A percentile compares a stretch with the other conserved stretches of the same genome.
Evolutionary conservation across 352 stramenopile genomes (phyloP).

Genomic region (Phytophthora uliginosa): DNA sequence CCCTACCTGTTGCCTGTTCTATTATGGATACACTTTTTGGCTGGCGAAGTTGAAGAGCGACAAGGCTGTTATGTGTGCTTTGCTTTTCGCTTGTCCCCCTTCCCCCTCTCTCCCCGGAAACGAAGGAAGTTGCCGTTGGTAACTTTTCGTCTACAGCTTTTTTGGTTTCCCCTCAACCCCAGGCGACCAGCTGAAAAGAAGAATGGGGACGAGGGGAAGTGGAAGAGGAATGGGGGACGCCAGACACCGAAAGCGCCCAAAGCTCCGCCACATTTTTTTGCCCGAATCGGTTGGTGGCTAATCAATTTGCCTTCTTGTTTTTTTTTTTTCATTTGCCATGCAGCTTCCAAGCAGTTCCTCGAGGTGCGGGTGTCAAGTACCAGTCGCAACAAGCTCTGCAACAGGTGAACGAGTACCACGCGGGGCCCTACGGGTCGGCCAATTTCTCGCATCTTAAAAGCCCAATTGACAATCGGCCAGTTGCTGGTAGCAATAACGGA

Average conservation of each 20-base stretch:
- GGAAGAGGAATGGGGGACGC: slow-evolving; percentile 39
- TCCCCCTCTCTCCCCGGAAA: slow-evolving; percentile 20
- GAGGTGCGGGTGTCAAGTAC: slow-evolving; percentile 31
- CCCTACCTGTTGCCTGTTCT: not conserved
- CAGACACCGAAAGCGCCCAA: not conserved
- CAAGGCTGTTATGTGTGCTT: not conserved
- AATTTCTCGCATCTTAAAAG: slow-evolving; percentile 46
- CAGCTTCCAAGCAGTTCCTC: slow-evolving; percentile 44
- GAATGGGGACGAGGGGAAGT: slow-evolving; percentile 16
- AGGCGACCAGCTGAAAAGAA: slow-evolving; percentile 32
- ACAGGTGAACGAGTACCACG: slow-evolving; percentile 48
- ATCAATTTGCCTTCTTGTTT: slow-evolving; percentile 21
- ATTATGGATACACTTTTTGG: slow-evolving; percentile 18
- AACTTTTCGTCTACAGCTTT: slow-evolving; percentile 27
- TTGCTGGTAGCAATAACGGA: slow-evolving; percentile 12
- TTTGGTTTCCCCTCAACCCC: slow-evolving; percentile 23
- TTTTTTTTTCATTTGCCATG: slow-evolving; percentile 1
- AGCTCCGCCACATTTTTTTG: slow-evolving; percentile 29
- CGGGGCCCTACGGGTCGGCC: slow-evolving; percentile 21
- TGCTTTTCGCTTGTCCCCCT: slow-evolving; percentile 9
- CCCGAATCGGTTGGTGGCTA: slow-evolving; percentile 21
- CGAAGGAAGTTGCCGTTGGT: not conserved
- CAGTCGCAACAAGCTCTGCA: slow-evolving; percentile 42
- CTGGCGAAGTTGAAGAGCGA: slow-evolving; percentile 41
- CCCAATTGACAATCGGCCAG: slow-evolving; percentile 26